Conservation (phyloP, 345 rosid genomes). For the Citrus sp. region DNA sequence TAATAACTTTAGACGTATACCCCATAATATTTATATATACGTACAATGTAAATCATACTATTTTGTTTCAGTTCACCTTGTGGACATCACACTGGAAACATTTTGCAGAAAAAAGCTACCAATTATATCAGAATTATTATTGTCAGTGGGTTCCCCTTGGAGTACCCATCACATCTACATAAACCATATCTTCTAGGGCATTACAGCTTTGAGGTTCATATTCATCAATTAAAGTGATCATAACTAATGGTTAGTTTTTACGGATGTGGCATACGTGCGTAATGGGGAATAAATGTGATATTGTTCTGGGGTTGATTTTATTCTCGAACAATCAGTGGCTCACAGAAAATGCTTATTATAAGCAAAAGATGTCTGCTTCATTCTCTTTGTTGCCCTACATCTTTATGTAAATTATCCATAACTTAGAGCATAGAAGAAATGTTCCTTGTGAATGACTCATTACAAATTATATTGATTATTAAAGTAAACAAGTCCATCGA, state of each 20-base stretch:
- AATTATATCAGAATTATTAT: not conserved
- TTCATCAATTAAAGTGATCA: not conserved
- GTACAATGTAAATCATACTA: not conserved
- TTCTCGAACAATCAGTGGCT: not conserved
- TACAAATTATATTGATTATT: not conserved
- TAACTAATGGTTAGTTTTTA: not conserved
- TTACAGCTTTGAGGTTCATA: not conserved
- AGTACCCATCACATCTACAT: not conserved
- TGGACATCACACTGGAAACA: not conserved
- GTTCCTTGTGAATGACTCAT: not conserved
- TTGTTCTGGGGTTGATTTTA: not conserved
- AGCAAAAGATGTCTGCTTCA: not conserved
- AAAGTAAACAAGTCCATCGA: not conserved
- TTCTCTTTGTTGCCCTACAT: slow-evolving; percentile 4
- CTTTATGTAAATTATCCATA: not conserved
- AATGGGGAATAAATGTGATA: not conserved
- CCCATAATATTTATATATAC: too few relatives aligned
- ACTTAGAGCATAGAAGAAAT: not conserved
- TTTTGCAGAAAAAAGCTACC: not conserved
- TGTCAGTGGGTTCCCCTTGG: not conserved
- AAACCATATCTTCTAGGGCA: not conserved
- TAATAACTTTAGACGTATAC: not conserved
- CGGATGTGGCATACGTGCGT: not conserved
- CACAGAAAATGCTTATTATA: not conserved
- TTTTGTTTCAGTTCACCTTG: not conserved